Conservation (phyloP, 2,329 filamentous ascomycete genomes). For the Ophiocordyceps camponoti-leonardi region DNA sequence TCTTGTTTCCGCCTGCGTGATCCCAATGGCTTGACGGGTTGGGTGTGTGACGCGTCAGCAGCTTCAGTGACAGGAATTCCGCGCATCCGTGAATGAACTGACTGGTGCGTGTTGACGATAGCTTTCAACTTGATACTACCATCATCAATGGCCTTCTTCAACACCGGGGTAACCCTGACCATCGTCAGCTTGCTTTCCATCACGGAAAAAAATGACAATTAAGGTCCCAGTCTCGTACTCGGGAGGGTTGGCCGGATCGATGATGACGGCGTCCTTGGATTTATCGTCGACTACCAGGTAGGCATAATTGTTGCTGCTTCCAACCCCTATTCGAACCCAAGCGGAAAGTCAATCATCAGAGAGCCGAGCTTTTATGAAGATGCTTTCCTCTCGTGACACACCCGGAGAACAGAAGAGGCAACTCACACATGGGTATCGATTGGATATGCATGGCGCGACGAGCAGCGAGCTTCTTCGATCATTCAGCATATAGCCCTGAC, state of each 20-base stretch:
- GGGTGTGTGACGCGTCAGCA: slow-evolving; percentile 1
- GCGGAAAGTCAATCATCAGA: too few relatives aligned
- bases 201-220: not conserved
- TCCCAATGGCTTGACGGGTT: slow-evolving; percentile 58
- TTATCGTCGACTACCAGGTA: slow-evolving; percentile 68
- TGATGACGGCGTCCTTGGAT: slow-evolving; percentile 59
- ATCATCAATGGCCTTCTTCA: slow-evolving; percentile 55
- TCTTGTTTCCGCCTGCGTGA: slow-evolving; percentile 80
- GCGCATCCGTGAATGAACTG: slow-evolving; percentile 17
- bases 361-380: too few relatives aligned
- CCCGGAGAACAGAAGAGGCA: too few relatives aligned
- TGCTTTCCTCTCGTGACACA: too few relatives aligned
- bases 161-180: slow-evolving; percentile 37
- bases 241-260: slow-evolving; percentile 15
- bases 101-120: slow-evolving; percentile 97
- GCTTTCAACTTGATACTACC: slow-evolving; percentile 68
- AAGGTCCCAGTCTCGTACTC: not conserved
- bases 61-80: not conserved
- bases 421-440: slow-evolving; percentile 72
- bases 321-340: slow-evolving; percentile 42
- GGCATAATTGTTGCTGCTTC: slow-evolving; percentile 66
- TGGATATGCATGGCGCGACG: slow-evolving; percentile 57
- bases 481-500: too few relatives aligned
- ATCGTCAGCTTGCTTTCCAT: not conserved
- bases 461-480: not conserved